These are phyloP conservation scores for Epichloe hybrida DNA, from an alignment of 2,329 filamentous ascomycete species.

Conservation along the genomic window DNA sequence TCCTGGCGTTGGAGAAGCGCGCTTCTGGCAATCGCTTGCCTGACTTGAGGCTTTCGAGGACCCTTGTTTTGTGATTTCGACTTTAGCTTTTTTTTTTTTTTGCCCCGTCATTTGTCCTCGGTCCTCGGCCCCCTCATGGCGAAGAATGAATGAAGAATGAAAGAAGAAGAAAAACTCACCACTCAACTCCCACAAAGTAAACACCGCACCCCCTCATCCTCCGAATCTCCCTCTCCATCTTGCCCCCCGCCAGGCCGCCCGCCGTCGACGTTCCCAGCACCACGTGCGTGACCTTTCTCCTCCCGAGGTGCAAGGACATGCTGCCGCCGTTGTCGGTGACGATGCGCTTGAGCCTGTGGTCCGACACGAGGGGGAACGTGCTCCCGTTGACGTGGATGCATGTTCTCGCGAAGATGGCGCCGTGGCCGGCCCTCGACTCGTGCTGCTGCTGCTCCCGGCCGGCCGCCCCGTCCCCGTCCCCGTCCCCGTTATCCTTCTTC, in stretches of 20 bases:
- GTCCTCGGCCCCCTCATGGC: no score
- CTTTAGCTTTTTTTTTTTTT: background rate
- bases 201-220: constrained; percentile 54
- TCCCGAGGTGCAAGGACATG: constrained; percentile 56
- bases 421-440: background rate
- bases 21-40: constrained; percentile 64
- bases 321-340: constrained; percentile 61
- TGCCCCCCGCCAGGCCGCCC: constrained; percentile 60
- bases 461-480: no score
- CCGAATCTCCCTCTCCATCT: constrained; percentile 69
- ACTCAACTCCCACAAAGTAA: constrained; percentile 71
- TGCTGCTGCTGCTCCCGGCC: background rate
- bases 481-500: constrained; percentile 1
- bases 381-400: constrained; percentile 81
- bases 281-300: constrained; percentile 71
- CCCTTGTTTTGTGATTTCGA: constrained; percentile 33
- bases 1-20: constrained; percentile 50
- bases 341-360: constrained; percentile 72
- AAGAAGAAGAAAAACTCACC: constrained; percentile 35
- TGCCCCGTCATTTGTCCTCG: no score
- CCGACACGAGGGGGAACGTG: constrained; percentile 66
- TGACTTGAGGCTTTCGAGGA: constrained; percentile 68
- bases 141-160: no score
- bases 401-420: constrained; percentile 52
- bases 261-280: constrained; percentile 59